Conservation (phyloP, 768 basidiomycete genomes). For the Lyophyllum semitale region DNA sequence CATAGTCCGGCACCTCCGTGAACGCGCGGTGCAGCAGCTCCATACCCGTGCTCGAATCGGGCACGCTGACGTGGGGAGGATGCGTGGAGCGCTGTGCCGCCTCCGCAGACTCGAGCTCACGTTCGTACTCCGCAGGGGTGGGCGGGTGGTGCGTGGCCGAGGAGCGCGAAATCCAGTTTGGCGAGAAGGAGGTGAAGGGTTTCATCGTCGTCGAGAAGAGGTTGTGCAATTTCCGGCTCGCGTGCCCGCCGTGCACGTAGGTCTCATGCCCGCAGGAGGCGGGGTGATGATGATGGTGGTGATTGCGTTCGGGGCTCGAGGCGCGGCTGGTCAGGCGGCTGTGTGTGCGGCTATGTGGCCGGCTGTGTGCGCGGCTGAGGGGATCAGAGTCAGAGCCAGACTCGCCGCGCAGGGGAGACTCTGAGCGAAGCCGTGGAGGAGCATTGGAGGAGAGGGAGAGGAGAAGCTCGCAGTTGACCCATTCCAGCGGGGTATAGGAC, state of each 20-base stretch:
- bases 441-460: constrained; percentile 53
- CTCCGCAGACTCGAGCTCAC: background rate
- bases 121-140: constrained; percentile 6
- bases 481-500: constrained; percentile 56
- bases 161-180: constrained; percentile 34
- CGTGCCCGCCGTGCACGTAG: constrained; percentile 52
- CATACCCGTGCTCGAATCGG: constrained; percentile 20
- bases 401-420: constrained; percentile 14
- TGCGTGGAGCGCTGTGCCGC: constrained; percentile 17
- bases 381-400: constrained; percentile 24
- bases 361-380: constrained; percentile 22
- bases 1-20: constrained; percentile 85
- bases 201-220: constrained; percentile 66
- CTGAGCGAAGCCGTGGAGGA: constrained; percentile 29
- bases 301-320: constrained; percentile 54
- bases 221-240: constrained; percentile 52
- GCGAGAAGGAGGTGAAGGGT: constrained; percentile 52
- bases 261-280: constrained; percentile 40
- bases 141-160: constrained; percentile 3
- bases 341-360: constrained; percentile 23
- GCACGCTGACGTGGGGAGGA: constrained; percentile 15
- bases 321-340: constrained; percentile 44
- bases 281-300: background rate
- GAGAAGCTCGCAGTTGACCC: constrained; percentile 85
- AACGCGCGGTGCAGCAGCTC: constrained; percentile 60